Base-by-base conservation (phyloP, 305 asterid genomes). In the Fraxinus latifolia region DNA sequence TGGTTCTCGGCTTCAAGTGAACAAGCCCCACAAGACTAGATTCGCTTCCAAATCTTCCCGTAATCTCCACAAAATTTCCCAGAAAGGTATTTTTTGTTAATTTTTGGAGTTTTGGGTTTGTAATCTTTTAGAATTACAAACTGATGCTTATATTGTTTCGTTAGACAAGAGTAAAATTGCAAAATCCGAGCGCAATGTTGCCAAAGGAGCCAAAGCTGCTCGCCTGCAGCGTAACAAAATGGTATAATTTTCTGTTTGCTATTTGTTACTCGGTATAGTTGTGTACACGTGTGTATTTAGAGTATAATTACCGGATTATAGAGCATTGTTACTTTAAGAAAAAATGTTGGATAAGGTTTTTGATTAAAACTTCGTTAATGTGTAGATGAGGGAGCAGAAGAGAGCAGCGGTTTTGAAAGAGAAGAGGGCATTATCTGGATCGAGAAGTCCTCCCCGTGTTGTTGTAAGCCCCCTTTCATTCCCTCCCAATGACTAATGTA, bases 11-110 rank as follows among this genome's bases (percentile, higher is more conserved):
- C 86, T 78, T 62, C 99, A 96, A 87, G 62, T 84, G 6, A 96
- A 96, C 83, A 96, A 96, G 84, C 81, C 87, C 27, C 98, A 94
- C 58, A 94, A 96, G 86, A 82, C 97, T 83, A 89, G 98, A 47
- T 95, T 92, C 37, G 92, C 96, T 82, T 90, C 97, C 53, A 96
- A 96, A 85, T 93, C 98, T 3, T 89, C 97, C 31, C 95, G 97
- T 79, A 94, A 96, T 76, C 87, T 86, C 81, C 99, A 96, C 90
- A 96, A 91, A 88, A 53, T 91, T 17, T 87, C 99, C 47, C 67
- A 89, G 0, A 83, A 90, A 91, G 98, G 99, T 96, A 77, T 3
- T 1, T 33, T 21, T 3, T 27, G 21, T 77, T 23, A 15, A 23
- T 77, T 80, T 9, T 53, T 11, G 5, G 74, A 76, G 27, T 34